phyloP scores from a whole-genome alignment of 73 alveolate species.

The Paramecium sexaurelia region DNA sequence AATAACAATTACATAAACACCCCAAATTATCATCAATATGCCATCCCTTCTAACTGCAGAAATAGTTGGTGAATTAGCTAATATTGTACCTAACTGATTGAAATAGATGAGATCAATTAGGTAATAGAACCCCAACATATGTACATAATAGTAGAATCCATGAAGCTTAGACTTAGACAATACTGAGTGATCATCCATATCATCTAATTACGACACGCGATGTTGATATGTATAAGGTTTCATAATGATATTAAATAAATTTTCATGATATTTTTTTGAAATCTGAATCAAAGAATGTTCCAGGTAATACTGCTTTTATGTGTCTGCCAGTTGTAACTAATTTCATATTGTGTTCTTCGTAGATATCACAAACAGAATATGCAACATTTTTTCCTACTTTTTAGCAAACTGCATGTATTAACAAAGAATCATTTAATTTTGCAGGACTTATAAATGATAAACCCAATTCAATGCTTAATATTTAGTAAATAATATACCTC shows the following conservation, averaged over 20 bases:
- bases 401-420: slow-evolving; percentile 32
- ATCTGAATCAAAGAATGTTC: slow-evolving; percentile 40
- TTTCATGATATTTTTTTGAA: slow-evolving; percentile 53
- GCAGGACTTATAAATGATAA: slow-evolving; percentile 56
- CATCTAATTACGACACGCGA: neutral
- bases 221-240: neutral
- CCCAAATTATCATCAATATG: neutral
- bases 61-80: neutral
- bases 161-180: neutral
- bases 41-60: neutral
- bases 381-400: slow-evolving; percentile 40
- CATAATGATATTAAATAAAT: neutral
- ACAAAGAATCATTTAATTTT: slow-evolving; percentile 23
- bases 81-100: neutral
- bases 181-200: slow-evolving; percentile 10
- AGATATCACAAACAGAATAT: slow-evolving; percentile 33
- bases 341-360: slow-evolving; percentile 13
- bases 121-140: slow-evolving; percentile 22
- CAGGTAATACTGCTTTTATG: slow-evolving; percentile 42
- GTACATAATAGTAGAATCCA: neutral
- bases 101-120: neutral
- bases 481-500: neutral
- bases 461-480: slow-evolving; percentile 25
- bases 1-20: neutral
- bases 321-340: slow-evolving; percentile 55